phyloP scores from a whole-genome alignment of 495 filamentous ascomycete genomes.

The Penicillium tannophilum region DNA sequence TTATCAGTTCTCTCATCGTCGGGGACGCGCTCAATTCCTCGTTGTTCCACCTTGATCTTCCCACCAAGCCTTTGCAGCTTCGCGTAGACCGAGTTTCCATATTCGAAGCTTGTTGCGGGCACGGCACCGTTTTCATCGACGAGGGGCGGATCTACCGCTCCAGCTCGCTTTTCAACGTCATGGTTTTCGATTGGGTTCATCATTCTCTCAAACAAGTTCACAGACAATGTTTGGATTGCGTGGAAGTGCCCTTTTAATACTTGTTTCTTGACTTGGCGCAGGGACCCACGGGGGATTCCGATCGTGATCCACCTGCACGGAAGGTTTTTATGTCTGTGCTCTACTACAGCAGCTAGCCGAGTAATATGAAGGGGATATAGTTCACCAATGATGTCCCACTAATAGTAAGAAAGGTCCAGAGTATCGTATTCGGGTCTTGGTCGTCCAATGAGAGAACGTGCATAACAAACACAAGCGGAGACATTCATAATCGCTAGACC shows the following conservation, averaged over 20 bases:
- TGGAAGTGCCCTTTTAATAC: constrained; percentile 6
- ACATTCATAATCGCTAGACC: not conserved
- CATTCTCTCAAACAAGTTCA: not conserved
- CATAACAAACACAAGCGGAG: not conserved
- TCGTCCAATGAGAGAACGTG: not conserved
- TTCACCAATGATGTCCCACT: not conserved
- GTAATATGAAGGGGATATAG: not conserved
- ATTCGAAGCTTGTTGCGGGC: constrained; percentile 54
- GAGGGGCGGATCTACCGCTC: constrained; percentile 6
- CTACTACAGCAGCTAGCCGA: no score
- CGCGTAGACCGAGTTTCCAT: constrained; percentile 57
- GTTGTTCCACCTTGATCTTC: constrained; percentile 31
- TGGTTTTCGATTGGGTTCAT: constrained; percentile 4
- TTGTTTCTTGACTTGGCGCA: not conserved
- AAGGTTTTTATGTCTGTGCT: not conserved
- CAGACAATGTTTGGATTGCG: not conserved
- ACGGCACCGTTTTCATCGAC: constrained; percentile 55
- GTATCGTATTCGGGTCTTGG: not conserved
- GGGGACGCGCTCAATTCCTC: constrained; percentile 41
- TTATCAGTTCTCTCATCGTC: constrained; percentile 50
- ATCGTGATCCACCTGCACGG: not conserved
- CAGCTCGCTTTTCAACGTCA: constrained; percentile 22
- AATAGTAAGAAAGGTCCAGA: not conserved
- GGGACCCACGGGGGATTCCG: constrained; percentile 22
- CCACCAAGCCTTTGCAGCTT: constrained; percentile 54